These are phyloP conservation scores for Moelleriella libera DNA, from an alignment of 2,329 filamentous ascomycete genomes.

Conservation along the genomic window DNA sequence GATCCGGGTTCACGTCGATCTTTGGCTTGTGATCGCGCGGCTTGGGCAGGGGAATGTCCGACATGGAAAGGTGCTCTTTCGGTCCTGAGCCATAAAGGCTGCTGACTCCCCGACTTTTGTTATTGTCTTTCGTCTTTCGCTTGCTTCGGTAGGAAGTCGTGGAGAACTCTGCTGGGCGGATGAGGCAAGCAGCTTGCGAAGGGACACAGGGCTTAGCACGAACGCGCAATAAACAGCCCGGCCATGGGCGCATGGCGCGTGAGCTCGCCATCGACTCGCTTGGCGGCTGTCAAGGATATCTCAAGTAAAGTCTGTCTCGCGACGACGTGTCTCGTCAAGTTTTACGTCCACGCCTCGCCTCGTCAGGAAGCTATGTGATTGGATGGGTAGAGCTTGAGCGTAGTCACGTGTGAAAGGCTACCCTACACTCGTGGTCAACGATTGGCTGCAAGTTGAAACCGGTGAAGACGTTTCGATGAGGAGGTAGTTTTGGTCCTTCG, in stretches of 20 bases:
- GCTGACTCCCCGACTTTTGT: conserved; percentile 68
- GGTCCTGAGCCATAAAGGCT: conserved; percentile 65
- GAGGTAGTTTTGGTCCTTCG: too few species aligned
- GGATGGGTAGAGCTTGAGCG: too few species aligned
- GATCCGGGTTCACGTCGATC: conserved; percentile 51
- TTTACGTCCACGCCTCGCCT: too few species aligned
- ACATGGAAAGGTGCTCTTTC: conserved; percentile 59
- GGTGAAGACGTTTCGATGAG: too few species aligned
- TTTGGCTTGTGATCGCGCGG: conserved; percentile 47
- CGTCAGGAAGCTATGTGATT: too few species aligned
- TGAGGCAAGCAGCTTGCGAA: background rate
- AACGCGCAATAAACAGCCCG: background rate
- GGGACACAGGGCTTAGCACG: background rate
- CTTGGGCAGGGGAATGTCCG: conserved; percentile 56
- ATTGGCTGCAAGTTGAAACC: too few species aligned
- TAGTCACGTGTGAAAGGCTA: too few species aligned
- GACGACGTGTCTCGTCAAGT: too few species aligned
- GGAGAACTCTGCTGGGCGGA: conserved; percentile 27
- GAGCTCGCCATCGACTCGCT: background rate
- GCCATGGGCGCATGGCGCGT: background rate
- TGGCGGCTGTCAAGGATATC: background rate
- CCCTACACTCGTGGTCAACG: too few species aligned
- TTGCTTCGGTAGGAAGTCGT: conserved; percentile 37
- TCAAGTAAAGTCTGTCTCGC: background rate
- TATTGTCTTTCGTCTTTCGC: conserved; percentile 54